Evolutionary conservation across 495 filamentous ascomycete genomes (phyloP).

Genomic region (Neurospora hispaniola): DNA sequence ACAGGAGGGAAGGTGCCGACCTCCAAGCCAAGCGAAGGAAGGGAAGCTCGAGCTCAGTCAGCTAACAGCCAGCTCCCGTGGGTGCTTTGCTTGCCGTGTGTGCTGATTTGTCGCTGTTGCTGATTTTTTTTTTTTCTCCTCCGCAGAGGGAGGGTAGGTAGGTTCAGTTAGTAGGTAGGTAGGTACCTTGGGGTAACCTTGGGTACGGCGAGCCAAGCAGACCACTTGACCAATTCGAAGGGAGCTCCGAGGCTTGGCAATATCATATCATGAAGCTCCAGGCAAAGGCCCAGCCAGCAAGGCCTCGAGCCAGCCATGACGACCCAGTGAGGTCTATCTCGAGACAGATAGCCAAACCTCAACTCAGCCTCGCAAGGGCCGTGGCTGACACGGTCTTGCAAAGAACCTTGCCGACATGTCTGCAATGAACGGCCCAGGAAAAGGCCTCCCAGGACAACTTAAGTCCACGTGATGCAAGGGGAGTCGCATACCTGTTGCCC

Average conservation of each 20-base stretch:
- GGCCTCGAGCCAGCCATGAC: slow-evolving; percentile 1
- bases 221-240: slow-evolving; percentile 6
- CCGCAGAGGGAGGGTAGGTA: not conserved
- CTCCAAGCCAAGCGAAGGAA: not conserved
- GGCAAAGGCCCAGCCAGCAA: not conserved
- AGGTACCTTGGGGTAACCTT: not conserved
- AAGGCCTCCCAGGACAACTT: not conserved
- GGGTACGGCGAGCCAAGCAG: slow-evolving; percentile 7
- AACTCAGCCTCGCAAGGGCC: not conserved
- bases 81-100: not conserved
- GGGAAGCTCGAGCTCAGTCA: slow-evolving; percentile 2
- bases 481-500: slow-evolving; percentile 9
- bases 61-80: not conserved
- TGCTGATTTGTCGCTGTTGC: slow-evolving; percentile 2
- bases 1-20: not conserved
- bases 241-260: not conserved
- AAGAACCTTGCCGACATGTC: not conserved
- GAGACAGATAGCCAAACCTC: not conserved
- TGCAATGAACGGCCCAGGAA: not conserved
- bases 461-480: slow-evolving; percentile 2
- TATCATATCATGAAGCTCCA: not conserved
- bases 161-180: too few relatives aligned
- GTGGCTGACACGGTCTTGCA: not conserved
- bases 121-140: slow-evolving; percentile 5
- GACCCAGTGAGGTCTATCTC: not conserved